Percentiles rank a stretch among this genome's conserved stretches.
Evolutionary conservation across 2,329 filamentous ascomycete genomes (phyloP).

Genomic region (Parasarocladium wereldwijsianum): DNA sequence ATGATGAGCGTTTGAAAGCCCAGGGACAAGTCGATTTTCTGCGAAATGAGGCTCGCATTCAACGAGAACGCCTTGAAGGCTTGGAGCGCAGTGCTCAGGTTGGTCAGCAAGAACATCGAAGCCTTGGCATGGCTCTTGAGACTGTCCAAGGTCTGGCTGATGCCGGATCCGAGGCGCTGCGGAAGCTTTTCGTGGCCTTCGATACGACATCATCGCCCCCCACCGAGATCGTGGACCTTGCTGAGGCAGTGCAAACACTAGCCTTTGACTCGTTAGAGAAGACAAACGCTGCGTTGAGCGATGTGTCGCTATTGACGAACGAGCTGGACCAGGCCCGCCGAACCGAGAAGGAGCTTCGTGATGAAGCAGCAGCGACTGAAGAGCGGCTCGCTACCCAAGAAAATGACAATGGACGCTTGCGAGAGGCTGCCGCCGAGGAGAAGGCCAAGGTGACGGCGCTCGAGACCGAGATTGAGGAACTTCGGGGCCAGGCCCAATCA

Average conservation of each 20-base stretch:
- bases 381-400: conserved; percentile 38
- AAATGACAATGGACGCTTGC: conserved; percentile 32
- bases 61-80: conserved; percentile 43
- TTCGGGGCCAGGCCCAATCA: conserved; percentile 52
- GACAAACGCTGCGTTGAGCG: conserved; percentile 43
- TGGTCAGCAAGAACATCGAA: conserved; percentile 37
- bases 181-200: conserved; percentile 43
- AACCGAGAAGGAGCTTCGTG: conserved; percentile 38
- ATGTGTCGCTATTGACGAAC: conserved; percentile 42
- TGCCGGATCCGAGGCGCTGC: conserved; percentile 37
- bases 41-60: conserved; percentile 42
- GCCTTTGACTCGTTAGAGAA: conserved; percentile 46
- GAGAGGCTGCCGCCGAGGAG: conserved; percentile 37
- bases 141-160: conserved; percentile 35
- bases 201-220: conserved; percentile 37
- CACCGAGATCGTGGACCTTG: conserved; percentile 39
- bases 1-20: conserved; percentile 40
- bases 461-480: conserved; percentile 44
- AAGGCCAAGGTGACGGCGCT: conserved; percentile 38
- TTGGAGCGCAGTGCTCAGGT: conserved; percentile 42
- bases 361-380: conserved; percentile 38
- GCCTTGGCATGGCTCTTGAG: conserved; percentile 33
- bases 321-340: conserved; percentile 47
- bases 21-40: conserved; percentile 50
- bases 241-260: conserved; percentile 43